Percentiles rank a stretch among this genome's conserved stretches.
Conservation (phyloP, 2,329 filamentous ascomycete genomes). For the Trichoderma koningii region DNA sequence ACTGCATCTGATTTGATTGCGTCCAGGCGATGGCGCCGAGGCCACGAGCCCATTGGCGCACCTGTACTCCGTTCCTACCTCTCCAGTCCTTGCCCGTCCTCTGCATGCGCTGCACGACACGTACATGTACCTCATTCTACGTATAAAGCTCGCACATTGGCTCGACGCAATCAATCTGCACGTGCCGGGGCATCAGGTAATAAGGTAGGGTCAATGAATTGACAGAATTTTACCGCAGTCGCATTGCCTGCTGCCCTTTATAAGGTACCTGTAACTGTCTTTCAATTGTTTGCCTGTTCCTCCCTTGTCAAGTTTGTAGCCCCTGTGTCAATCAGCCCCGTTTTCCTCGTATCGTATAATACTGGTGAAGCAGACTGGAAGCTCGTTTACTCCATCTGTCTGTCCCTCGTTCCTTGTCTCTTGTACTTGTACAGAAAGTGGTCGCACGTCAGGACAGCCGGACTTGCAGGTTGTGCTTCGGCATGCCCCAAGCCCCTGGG, state of each 20-base stretch:
- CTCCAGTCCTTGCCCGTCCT: background rate
- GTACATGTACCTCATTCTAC: background rate
- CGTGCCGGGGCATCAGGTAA: background rate
- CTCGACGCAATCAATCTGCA: background rate
- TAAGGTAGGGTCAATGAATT: background rate
- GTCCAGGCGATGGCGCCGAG: slow-evolving; percentile 2
- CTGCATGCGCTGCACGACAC: slow-evolving; percentile 22
- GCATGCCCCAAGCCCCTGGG: slow-evolving; percentile 6
- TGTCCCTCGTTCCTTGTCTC: background rate
- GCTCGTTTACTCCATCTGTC: background rate
- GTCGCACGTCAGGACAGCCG: background rate
- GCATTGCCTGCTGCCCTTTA: slow-evolving; percentile 6
- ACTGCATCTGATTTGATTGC: background rate
- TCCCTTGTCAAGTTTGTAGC: background rate
- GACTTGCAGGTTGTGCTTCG: background rate
- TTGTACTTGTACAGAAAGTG: background rate
- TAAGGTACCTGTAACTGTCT: background rate
- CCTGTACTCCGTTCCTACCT: background rate
- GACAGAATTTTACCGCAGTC: background rate
- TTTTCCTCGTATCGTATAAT: background rate
- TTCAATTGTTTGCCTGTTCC: background rate
- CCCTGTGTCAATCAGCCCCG: background rate
- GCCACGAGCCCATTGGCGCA: slow-evolving; percentile 18
- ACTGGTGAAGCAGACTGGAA: background rate
- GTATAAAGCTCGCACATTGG: background rate